Percentiles rank a stretch among this genome's conserved stretches.
Conservation (phyloP, 2,329 filamentous ascomycete genomes). For the Dactylonectria macrodidyma region DNA sequence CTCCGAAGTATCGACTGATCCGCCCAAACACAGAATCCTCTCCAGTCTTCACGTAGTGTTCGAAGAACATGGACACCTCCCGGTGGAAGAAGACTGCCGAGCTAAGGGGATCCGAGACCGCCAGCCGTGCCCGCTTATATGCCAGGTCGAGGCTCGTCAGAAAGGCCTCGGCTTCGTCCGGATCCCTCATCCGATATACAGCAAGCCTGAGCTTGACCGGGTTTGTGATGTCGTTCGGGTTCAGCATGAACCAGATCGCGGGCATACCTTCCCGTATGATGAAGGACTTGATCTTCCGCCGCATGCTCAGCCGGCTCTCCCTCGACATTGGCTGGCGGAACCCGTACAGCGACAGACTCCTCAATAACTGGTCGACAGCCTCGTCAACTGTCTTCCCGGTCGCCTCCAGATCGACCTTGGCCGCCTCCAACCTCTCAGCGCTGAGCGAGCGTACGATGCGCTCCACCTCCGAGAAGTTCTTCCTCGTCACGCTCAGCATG, state of each 20-base stretch:
- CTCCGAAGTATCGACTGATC: neutral
- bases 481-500: slow-evolving; percentile 7
- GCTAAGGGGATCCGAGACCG: neutral
- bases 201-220: slow-evolving; percentile 2
- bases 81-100: neutral
- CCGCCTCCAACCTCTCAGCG: neutral
- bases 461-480: neutral
- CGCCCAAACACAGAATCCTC: neutral
- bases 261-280: slow-evolving; percentile 8
- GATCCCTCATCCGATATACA: neutral
- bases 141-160: neutral
- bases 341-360: slow-evolving; percentile 3
- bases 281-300: slow-evolving; percentile 8
- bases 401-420: neutral
- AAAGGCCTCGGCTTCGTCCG: neutral
- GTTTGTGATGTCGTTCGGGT: slow-evolving; percentile 13
- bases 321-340: neutral
- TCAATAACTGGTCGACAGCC: neutral
- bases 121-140: neutral
- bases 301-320: neutral
- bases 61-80: neutral
- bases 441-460: neutral
- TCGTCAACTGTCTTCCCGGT: neutral
- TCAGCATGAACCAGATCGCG: slow-evolving; percentile 22
- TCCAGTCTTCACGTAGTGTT: neutral